phyloP scores from a whole-genome alignment of 352 stramenopile species.

The Globisporangium nagaii region DNA sequence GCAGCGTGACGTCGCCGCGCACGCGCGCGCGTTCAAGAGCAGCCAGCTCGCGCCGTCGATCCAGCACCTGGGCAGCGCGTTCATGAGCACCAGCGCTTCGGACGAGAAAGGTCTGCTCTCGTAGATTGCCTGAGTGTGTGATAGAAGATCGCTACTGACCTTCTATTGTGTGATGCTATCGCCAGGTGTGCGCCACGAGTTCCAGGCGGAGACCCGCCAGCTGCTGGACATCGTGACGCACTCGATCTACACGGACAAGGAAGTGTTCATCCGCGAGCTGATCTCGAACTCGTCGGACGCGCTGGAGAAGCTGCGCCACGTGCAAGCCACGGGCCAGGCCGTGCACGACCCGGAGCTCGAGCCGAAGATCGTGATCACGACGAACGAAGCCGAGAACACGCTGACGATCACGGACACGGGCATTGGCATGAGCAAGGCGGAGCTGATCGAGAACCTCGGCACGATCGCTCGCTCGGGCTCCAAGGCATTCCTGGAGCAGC shows the following conservation, averaged over 20 bases:
- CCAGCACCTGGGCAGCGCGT: slow-evolving; percentile 31
- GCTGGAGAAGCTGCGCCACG: slow-evolving; percentile 97
- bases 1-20: background rate
- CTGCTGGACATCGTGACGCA: slow-evolving; percentile 98
- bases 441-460: slow-evolving; percentile 97
- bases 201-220: slow-evolving; percentile 94
- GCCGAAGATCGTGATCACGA: slow-evolving; percentile 96
- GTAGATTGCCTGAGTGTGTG: background rate
- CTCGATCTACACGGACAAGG: slow-evolving; percentile 99
- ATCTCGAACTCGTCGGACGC: slow-evolving; percentile 99
- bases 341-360: slow-evolving; percentile 83
- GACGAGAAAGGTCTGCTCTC: slow-evolving; percentile 32
- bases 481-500: slow-evolving; percentile 94
- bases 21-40: slow-evolving; percentile 14
- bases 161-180: background rate
- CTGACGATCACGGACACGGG: slow-evolving; percentile 98
- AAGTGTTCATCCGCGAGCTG: slow-evolving; percentile 98
- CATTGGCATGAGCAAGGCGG: slow-evolving; percentile 96
- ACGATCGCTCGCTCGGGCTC: slow-evolving; percentile 98
- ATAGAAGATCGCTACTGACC: background rate
- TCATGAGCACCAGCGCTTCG: slow-evolving; percentile 27
- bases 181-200: slow-evolving; percentile 78
- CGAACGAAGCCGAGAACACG: slow-evolving; percentile 93
- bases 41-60: slow-evolving; percentile 24
- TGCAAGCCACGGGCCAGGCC: slow-evolving; percentile 65